Evolutionary conservation across 164 flowering plant genomes (phyloP).

Genomic region (Houttuynia cordata): DNA sequence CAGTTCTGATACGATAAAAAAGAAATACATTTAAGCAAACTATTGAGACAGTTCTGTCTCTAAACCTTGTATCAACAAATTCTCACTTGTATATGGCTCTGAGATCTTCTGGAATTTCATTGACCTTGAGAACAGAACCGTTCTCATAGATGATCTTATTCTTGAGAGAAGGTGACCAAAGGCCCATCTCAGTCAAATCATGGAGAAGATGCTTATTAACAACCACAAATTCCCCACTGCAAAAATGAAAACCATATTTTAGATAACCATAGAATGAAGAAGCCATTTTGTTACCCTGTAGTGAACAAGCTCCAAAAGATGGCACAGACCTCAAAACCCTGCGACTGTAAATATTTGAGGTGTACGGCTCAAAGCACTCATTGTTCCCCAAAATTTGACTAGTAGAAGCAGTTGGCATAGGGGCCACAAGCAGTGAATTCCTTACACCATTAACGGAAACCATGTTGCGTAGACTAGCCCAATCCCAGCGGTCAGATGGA

Average conservation of each 20-base stretch:
- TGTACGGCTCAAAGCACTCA: conserved; percentile 97
- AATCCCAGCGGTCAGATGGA: conserved; percentile 81
- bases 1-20: too few relatives aligned
- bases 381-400: conserved; percentile 98
- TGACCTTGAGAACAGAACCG: conserved; percentile 74
- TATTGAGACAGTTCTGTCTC: too few relatives aligned
- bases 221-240: conserved; percentile 96
- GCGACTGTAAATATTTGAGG: conserved; percentile 91
- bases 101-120: conserved; percentile 32
- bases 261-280: not conserved
- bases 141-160: conserved; percentile 70
- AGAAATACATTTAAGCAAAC: too few relatives aligned
- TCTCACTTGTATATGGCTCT: too few relatives aligned
- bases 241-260: not conserved
- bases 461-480: conserved; percentile 60
- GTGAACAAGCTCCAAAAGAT: not conserved
- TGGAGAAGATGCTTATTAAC: conserved; percentile 97
- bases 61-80: too few relatives aligned
- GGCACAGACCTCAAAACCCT: conserved; percentile 69
- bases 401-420: conserved; percentile 99
- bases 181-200: conserved; percentile 94
- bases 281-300: not conserved
- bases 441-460: conserved; percentile 63
- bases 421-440: conserved; percentile 89
- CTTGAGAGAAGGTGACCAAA: conserved; percentile 85